A percentile compares a stretch with the other conserved stretches of the same genome.
phyloP scores from a whole-genome alignment of 2,329 filamentous ascomycete species.

The Rutstroemia sp. region DNA sequence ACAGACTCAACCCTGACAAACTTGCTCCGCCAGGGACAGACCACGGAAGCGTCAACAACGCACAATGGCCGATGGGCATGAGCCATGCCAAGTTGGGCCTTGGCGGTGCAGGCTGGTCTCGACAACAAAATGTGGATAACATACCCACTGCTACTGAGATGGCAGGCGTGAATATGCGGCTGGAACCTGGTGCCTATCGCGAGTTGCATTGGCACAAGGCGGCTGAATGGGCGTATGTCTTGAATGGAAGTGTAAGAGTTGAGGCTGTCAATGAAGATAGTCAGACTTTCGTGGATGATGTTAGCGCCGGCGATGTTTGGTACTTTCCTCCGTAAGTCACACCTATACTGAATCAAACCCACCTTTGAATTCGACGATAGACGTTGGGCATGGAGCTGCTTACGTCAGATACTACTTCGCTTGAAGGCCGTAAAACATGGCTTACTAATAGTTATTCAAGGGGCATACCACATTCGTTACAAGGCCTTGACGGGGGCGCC shows the following conservation, averaged over 20 bases:
- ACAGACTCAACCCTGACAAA: constrained; percentile 63
- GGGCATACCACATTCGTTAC: constrained; percentile 69
- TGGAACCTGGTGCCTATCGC: constrained; percentile 64
- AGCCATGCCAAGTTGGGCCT: constrained; percentile 40
- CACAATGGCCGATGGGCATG: constrained; percentile 55
- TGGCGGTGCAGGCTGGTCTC: constrained; percentile 66
- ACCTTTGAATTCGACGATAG: not conserved
- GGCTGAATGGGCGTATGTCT: constrained; percentile 70
- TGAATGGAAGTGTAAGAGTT: constrained; percentile 63
- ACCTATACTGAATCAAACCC: not conserved
- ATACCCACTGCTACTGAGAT: constrained; percentile 61
- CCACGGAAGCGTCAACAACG: constrained; percentile 61
- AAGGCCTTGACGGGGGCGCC: constrained; percentile 60
- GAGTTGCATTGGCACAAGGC: constrained; percentile 79
- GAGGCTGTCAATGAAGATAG: constrained; percentile 70
- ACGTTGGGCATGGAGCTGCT: no score
- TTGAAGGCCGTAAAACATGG: not conserved
- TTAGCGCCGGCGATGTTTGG: constrained; percentile 71
- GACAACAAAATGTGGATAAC: constrained; percentile 63
- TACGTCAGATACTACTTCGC: not conserved
- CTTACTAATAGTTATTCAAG: constrained; percentile 30
- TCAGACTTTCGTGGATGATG: constrained; percentile 68
- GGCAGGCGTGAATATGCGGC: constrained; percentile 71
- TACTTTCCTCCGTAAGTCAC: constrained; percentile 61
- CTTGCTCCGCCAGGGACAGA: constrained; percentile 68